phyloP scores from a whole-genome alignment of 1,284 basidiomycete species.

The Rhodotorula sp. region DNA sequence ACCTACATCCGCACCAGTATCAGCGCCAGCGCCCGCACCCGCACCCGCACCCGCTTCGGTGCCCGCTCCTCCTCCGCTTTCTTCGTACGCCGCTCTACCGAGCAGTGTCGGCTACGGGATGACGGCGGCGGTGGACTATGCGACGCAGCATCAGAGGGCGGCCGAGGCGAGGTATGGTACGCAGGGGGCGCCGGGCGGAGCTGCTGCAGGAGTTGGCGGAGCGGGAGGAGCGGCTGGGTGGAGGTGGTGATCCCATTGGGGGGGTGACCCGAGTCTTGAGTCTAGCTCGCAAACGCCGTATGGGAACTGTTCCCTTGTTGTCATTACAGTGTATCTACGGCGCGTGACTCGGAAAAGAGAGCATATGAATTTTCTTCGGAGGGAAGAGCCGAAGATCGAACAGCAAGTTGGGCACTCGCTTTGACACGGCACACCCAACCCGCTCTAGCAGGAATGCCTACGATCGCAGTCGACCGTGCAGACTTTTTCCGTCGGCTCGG shows the following conservation, averaged over 20 bases:
- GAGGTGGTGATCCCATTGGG: neutral
- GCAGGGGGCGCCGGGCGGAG: neutral
- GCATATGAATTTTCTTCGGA: neutral
- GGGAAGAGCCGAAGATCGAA: neutral
- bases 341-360: too few species aligned
- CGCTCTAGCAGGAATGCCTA: constrained; percentile 63
- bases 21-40: too few species aligned
- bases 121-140: too few species aligned
- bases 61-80: too few species aligned
- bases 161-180: neutral
- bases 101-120: too few species aligned
- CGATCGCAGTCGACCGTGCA: constrained; percentile 90
- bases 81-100: too few species aligned
- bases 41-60: too few species aligned
- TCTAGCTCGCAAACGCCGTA: too few species aligned
- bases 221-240: neutral
- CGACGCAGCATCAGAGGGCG: neutral
- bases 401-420: neutral
- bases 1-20: too few species aligned
- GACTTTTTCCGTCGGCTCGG: constrained; percentile 88
- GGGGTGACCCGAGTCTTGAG: too few species aligned
- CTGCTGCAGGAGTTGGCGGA: neutral
- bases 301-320: too few species aligned
- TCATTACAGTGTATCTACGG: too few species aligned
- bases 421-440: neutral